A percentile compares a stretch with the other conserved stretches of the same genome.
These are phyloP conservation scores for Sporothrix schenckii DNA, from an alignment of 2,329 filamentous ascomycete genomes.

Conservation along the genomic window DNA sequence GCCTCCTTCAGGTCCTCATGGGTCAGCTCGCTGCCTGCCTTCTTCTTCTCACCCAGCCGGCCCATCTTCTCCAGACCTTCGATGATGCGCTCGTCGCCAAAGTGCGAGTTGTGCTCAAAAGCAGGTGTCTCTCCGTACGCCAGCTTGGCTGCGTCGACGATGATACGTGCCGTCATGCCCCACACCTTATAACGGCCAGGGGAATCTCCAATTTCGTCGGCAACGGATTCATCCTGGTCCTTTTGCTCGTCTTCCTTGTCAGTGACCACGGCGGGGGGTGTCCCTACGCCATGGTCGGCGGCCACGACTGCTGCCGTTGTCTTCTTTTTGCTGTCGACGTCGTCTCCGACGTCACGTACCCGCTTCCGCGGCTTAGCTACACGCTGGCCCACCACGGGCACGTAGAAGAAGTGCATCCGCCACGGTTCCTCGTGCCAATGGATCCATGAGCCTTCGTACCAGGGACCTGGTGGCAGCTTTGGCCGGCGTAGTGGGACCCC, in stretches of 20 bases:
- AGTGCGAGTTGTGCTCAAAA: slow-evolving; percentile 68
- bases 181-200: slow-evolving; percentile 76
- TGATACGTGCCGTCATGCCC: slow-evolving; percentile 89
- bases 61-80: slow-evolving; percentile 51
- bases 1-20: slow-evolving; percentile 44
- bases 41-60: slow-evolving; percentile 51
- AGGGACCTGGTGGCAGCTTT: slow-evolving; percentile 59
- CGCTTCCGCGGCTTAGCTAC: slow-evolving; percentile 61
- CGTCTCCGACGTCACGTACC: slow-evolving; percentile 26
- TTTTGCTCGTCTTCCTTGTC: slow-evolving; percentile 35
- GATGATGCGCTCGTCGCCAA: slow-evolving; percentile 59
- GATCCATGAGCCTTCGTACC: slow-evolving; percentile 86
- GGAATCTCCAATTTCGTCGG: slow-evolving; percentile 44
- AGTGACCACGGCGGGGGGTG: slow-evolving; percentile 19
- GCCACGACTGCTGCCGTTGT: not conserved
- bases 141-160: slow-evolving; percentile 83
- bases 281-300: not conserved
- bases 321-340: slow-evolving; percentile 1
- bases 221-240: slow-evolving; percentile 36
- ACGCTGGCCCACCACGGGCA: slow-evolving; percentile 72
- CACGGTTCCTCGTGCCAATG: slow-evolving; percentile 77
- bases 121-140: slow-evolving; percentile 82
- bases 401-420: slow-evolving; percentile 89
- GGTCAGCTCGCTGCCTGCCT: slow-evolving; percentile 42
- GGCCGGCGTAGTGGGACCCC: slow-evolving; percentile 24